phyloP scores from a whole-genome alignment of 208 protist genomes.

The Leishmania major region DNA sequence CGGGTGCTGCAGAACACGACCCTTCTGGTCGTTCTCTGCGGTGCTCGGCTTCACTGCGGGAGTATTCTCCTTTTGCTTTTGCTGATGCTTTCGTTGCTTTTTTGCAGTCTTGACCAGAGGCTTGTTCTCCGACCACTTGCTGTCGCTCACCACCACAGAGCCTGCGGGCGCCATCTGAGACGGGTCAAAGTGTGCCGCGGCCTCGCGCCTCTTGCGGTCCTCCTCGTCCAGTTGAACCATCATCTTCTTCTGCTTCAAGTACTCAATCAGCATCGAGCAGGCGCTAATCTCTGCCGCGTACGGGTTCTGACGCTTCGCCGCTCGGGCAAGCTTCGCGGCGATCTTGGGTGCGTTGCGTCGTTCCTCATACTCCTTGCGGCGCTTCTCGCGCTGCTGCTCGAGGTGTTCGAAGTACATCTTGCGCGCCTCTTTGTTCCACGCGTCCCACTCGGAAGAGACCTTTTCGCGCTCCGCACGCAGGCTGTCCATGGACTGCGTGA shows the following conservation, averaged over 20 bases:
- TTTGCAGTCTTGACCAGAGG: conserved; percentile 34
- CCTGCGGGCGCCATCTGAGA: conserved; percentile 52
- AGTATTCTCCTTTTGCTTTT: conserved; percentile 28
- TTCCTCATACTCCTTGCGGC: conserved; percentile 50
- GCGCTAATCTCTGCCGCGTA: conserved; percentile 61
- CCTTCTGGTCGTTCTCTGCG: conserved; percentile 13
- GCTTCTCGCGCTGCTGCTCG: conserved; percentile 61
- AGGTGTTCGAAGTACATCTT: conserved; percentile 63
- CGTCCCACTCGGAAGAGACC: conserved; percentile 51
- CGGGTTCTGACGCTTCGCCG: conserved; percentile 60
- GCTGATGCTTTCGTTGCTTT: conserved; percentile 34
- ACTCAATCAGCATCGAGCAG: conserved; percentile 62
- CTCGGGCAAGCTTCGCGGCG: conserved; percentile 54
- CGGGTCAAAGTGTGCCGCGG: conserved; percentile 72
- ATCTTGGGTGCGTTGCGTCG: conserved; percentile 58
- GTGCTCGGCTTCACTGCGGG: conserved; percentile 4
- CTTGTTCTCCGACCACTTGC: conserved; percentile 49
- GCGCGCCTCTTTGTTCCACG: conserved; percentile 64
- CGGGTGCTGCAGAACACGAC: conserved; percentile 54
- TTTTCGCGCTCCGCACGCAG: conserved; percentile 48
- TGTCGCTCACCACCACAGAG: conserved; percentile 69
- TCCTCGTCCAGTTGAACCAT: conserved; percentile 70
- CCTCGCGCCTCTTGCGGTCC: conserved; percentile 44
- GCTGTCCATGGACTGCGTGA: conserved; percentile 62
- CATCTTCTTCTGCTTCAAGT: conserved; percentile 66